Base-by-base conservation (phyloP, 345 rosid genomes). In the Rhodamnia argentea region DNA sequence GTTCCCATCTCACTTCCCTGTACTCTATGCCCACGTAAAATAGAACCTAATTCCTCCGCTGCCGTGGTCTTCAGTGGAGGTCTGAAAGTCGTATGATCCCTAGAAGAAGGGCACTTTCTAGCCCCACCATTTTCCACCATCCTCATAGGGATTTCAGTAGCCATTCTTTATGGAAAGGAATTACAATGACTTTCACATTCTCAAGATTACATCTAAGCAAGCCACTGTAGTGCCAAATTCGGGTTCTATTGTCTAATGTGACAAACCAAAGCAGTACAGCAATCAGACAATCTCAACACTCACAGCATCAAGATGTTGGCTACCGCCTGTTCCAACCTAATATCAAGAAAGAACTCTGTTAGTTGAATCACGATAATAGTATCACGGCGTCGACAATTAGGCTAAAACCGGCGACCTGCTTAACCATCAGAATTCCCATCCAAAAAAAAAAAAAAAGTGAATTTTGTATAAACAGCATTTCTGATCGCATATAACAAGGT, bases 111-210 rank as follows among this genome's bases (percentile, higher is more conserved):
- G 96, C 97, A 91, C 27, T 90, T 94, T 87, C 92, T 88, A 16
- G 91, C 86, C 84, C 90, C 93, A 88, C 92, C 89, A 83, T 90
- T 89, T 83, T 94, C 99, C 87, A 94, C 91, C 91, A 95, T 89
- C 89, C 94, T 94, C 94, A 96, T 91, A 42, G 97, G 94, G 59
- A 97, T 94, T 88, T 96, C 96, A 82, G 99, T 96, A 74, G 98
- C 91, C 99, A 95, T 95, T 29, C 10, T 81, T 84, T 51, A 3
- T 82, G 23, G 55, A 22, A 52, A 86, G 59, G 58, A 86, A 58
- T 15, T n/a, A 27, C 15, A 82, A 40, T 18, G 51, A 58, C 81
- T 27, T 57, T 42, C 47, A 29, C 84, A 83, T 83, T 20, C 26
- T 51, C 42, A 53, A 54, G 51, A 57, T 8, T 4, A 18, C 78